Evolutionary conservation across 176 grass and related monocot genomes (phyloP).

Genomic region (Zea luxurians): DNA sequence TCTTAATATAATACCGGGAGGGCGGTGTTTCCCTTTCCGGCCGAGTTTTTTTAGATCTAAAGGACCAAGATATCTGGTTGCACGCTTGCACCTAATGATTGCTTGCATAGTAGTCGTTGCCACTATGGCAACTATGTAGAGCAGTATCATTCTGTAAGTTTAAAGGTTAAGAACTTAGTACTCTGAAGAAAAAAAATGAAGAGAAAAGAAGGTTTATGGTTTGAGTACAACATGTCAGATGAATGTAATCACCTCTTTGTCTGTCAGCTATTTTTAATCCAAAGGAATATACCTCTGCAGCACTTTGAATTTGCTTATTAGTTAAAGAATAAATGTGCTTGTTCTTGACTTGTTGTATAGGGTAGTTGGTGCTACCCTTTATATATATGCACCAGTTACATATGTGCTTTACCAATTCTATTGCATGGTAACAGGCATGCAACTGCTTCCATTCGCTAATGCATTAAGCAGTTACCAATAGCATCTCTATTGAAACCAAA

Average conservation of each 20-base stretch:
- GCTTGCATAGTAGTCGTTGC: too few relatives aligned
- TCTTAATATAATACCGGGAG: too few relatives aligned
- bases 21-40: too few relatives aligned
- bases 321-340: not conserved
- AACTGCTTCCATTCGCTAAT: slow-evolving; percentile 23
- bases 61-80: too few relatives aligned
- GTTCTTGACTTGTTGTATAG: not conserved
- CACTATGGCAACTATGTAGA: not conserved
- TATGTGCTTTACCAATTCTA: slow-evolving; percentile 1
- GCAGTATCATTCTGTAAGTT: slow-evolving; percentile 21
- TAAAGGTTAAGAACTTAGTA: not conserved
- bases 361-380: not conserved
- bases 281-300: not conserved
- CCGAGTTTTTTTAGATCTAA: too few relatives aligned
- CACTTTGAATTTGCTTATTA: not conserved
- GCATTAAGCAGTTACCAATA: slow-evolving; percentile 20
- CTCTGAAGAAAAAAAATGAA: not conserved
- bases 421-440: slow-evolving; percentile 15
- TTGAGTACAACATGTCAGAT: slow-evolving; percentile 7
- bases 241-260: slow-evolving; percentile 12
- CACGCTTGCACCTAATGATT: too few relatives aligned
- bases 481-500: not conserved
- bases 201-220: not conserved
- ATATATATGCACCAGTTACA: slow-evolving; percentile 27
- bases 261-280: not conserved